A percentile compares a stretch with the other conserved stretches of the same genome.
These are phyloP conservation scores for Exophiala calicioides DNA, from an alignment of 2,329 filamentous ascomycete genomes.

Conservation along the genomic window DNA sequence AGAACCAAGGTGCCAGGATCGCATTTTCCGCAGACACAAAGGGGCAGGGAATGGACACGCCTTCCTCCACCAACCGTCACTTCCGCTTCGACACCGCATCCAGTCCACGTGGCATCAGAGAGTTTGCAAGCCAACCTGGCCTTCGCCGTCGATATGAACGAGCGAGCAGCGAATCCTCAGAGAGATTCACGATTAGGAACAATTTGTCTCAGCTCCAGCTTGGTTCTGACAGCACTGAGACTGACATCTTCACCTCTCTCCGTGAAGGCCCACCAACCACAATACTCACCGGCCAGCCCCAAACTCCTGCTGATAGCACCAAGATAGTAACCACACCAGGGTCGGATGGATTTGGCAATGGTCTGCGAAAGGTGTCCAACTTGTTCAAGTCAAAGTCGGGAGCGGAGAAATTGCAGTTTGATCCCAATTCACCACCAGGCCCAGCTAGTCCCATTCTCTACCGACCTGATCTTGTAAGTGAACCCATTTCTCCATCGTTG, in stretches of 20 bases:
- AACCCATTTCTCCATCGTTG: not conserved
- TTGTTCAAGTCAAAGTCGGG: constrained; percentile 25
- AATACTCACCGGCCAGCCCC: constrained; percentile 2
- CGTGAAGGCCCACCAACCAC: constrained; percentile 16
- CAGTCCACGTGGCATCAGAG: not conserved
- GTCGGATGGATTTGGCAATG: constrained; percentile 16
- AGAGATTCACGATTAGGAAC: constrained; percentile 4
- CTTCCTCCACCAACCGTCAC: too few species aligned
- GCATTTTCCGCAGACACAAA: constrained; percentile 9
- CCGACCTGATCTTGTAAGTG: constrained; percentile 25
- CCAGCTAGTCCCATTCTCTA: constrained; percentile 14
- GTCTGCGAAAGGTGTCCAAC: constrained; percentile 28
- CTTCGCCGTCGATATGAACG: not conserved
- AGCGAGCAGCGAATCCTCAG: constrained; percentile 9
- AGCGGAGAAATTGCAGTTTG: constrained; percentile 13
- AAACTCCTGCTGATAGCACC: constrained; percentile 13
- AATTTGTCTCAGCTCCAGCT: constrained; percentile 16
- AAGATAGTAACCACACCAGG: constrained; percentile 13
- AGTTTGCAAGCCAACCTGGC: not conserved
- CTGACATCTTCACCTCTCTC: constrained; percentile 9
- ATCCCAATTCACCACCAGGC: constrained; percentile 2
- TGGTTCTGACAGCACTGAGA: constrained; percentile 8
- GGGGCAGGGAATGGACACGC: too few species aligned
- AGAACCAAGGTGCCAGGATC: constrained; percentile 3
- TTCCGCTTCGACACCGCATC: not conserved